A percentile compares a stretch with the other conserved stretches of the same genome.
Evolutionary conservation across 139 green algal species (phyloP).

Genomic region (Volvox reticuliferus): DNA sequence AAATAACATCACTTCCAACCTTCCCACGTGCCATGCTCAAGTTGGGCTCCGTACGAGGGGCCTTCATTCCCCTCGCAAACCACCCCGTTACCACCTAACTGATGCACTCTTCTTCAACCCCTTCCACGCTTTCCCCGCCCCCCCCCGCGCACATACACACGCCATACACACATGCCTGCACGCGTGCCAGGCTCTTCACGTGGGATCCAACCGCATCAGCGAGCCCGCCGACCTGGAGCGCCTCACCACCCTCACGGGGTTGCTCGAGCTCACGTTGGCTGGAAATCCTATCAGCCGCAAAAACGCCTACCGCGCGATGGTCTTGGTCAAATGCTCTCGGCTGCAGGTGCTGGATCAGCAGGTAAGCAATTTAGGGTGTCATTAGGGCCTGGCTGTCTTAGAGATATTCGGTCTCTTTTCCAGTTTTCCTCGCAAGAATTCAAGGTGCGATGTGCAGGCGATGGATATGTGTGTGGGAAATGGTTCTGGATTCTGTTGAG

Average conservation of each 20-base stretch:
- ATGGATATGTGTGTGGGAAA: too few relatives aligned
- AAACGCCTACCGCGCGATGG: constrained; percentile 67
- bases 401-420: too few relatives aligned
- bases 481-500: too few relatives aligned
- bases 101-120: background rate
- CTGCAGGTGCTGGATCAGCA: constrained; percentile 64
- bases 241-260: constrained; percentile 56
- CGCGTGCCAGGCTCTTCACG: constrained; percentile 54
- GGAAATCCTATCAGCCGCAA: constrained; percentile 76
- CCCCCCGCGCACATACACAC: background rate
- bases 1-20: too few relatives aligned
- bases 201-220: constrained; percentile 74
- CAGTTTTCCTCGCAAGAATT: too few relatives aligned
- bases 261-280: constrained; percentile 71
- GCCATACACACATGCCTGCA: background rate
- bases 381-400: too few relatives aligned
- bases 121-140: background rate
- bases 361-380: constrained; percentile 1
- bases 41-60: too few relatives aligned
- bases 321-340: constrained; percentile 56
- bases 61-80: too few relatives aligned
- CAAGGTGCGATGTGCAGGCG: too few relatives aligned
- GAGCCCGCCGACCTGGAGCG: constrained; percentile 71
- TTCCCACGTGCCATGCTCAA: too few relatives aligned
- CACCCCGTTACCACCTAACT: too few relatives aligned